Evolutionary conservation across 1,284 basidiomycete species (phyloP).

Genomic region (Cryptococcus floricola): DNA sequence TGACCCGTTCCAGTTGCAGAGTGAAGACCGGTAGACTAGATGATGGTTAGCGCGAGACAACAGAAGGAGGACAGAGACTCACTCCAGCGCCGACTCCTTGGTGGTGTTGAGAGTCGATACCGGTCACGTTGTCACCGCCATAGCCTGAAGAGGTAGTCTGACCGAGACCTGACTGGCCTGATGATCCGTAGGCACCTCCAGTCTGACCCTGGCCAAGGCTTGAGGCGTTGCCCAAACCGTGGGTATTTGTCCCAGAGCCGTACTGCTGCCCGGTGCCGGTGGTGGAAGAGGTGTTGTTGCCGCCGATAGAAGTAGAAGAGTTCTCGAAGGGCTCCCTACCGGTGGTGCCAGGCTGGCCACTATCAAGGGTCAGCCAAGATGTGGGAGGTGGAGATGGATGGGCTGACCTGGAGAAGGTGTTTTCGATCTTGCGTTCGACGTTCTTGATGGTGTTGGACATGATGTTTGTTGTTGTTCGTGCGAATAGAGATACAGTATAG

Average conservation of each 20-base stretch:
- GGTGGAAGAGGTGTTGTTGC: slow-evolving; percentile 9
- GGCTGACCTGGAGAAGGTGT: slow-evolving; percentile 14
- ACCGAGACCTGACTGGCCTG: too few relatives aligned
- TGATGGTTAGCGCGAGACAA: background rate
- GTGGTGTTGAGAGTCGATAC: background rate
- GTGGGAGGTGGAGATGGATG: background rate
- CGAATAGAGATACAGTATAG: background rate
- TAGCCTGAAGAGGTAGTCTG: too few relatives aligned
- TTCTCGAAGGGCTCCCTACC: slow-evolving; percentile 35
- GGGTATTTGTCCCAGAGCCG: too few relatives aligned
- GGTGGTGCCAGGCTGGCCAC: slow-evolving; percentile 29
- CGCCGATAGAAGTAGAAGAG: slow-evolving; percentile 4
- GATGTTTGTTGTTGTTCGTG: background rate
- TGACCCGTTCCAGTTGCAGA: background rate
- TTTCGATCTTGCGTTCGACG: slow-evolving; percentile 14
- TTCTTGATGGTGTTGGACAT: slow-evolving; percentile 10
- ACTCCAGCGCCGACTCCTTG: background rate
- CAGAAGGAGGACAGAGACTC: background rate
- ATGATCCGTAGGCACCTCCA: too few relatives aligned
- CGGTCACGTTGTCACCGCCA: background rate
- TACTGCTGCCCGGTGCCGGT: background rate
- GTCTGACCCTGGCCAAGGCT: too few relatives aligned
- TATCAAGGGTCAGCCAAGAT: background rate
- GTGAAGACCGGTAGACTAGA: background rate
- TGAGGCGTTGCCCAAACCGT: background rate